A percentile compares a stretch with the other conserved stretches of the same genome.
phyloP scores from a whole-genome alignment of 345 rosid species.

The Citrus unshiu region DNA sequence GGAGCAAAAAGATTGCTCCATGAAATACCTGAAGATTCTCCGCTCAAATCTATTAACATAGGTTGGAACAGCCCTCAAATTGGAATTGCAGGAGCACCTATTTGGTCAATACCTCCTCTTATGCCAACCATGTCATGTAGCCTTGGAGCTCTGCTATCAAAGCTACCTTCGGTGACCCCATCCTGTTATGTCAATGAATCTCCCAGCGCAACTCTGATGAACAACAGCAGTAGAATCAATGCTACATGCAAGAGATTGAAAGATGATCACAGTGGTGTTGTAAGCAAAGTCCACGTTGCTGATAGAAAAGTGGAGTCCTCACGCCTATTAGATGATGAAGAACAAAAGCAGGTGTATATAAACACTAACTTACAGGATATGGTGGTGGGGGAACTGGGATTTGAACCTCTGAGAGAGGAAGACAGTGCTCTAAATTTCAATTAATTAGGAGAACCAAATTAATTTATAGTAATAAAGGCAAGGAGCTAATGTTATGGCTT shows the following conservation, averaged over 20 bases:
- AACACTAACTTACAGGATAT: conserved; percentile 5
- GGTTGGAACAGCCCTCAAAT: conserved; percentile 61
- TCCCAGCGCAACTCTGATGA: conserved; percentile 19
- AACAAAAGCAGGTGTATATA: conserved; percentile 15
- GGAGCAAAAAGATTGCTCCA: conserved; percentile 41
- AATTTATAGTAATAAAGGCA: not conserved
- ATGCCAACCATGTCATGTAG: conserved; percentile 45
- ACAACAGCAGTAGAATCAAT: conserved; percentile 1
- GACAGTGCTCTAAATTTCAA: conserved; percentile 16
- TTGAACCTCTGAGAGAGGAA: conserved; percentile 17
- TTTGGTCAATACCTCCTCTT: conserved; percentile 46
- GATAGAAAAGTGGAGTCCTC: conserved; percentile 19
- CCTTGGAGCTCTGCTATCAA: conserved; percentile 49
- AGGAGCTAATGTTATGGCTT: not conserved
- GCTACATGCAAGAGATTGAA: conserved; percentile 9
- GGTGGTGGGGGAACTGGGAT: conserved; percentile 19
- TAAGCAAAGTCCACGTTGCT: conserved; percentile 4
- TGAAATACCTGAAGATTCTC: conserved; percentile 27
- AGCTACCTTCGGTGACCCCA: conserved; percentile 40
- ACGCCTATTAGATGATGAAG: conserved; percentile 23
- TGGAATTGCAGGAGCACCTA: conserved; percentile 28
- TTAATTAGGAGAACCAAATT: conserved; percentile 25
- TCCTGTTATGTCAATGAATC: conserved; percentile 27
- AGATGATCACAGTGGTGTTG: not conserved
- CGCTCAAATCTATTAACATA: conserved; percentile 43